Evolutionary conservation across 1,284 basidiomycete species (phyloP), one percentile per base, ranked within the genome.

Genomic region (Stereum hirsutum): DNA sequence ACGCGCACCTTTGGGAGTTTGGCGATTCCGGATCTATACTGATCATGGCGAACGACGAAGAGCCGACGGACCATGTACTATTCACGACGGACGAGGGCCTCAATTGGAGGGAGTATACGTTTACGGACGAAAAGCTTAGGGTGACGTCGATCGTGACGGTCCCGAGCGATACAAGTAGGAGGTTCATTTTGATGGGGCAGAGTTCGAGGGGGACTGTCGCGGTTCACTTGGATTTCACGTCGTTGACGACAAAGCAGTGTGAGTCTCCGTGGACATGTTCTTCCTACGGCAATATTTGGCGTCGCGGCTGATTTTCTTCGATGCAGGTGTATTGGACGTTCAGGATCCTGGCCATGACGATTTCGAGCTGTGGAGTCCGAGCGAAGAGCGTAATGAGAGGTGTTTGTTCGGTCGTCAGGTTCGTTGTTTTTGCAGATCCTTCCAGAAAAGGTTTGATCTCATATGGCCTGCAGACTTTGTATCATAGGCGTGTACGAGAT

Each of bases 1-100:
- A 96, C 54, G 94, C 96, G 0, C 89, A 98, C 59, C 74, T 96
- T 42, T 99, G 93, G 92, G 93, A 96, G 58, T 98, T 93, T 56
- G 95, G 95, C 28, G 96, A 99, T 64, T 95, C 91, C 2, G 95
- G 96, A 6, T 92, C 92, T 0, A 75, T 99, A 47, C 72, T 99
- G 28, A 69, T 99, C 49, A 84, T 99, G 63, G 92, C 81, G 43
- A 96, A 98, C 60, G 96, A 99, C 61, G 93, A 98, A 60, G 85
- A 86, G 46, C 77, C 92, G 0, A 95, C 90, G 2, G 89, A 97
- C 57, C 82, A 87, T 51, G 77, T 98, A 30, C 62, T 93, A 49
- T 98, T 85, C 66, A 89, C 88, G 38, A 86, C 82, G 5, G 81
- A 99, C 60, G 89, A 99, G 58, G 95, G 95, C 3, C 50, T 78